phyloP scores from a whole-genome alignment of 106 monocot species.

The Platanthera guangdongensis region DNA sequence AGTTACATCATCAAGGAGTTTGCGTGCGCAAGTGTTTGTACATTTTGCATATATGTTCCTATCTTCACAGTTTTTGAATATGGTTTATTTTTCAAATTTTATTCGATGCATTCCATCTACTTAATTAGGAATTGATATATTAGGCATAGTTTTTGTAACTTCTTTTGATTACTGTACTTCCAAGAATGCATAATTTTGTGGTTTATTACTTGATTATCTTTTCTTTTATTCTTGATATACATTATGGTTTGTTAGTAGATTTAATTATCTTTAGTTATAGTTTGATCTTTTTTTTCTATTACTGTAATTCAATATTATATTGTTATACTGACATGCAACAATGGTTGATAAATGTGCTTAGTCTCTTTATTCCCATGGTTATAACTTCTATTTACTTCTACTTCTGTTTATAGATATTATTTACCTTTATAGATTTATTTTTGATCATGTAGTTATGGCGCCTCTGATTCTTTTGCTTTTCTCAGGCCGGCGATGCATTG shows the following conservation, averaged over 20 bases:
- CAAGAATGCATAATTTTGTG: not conserved
- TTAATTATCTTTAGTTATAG: not conserved
- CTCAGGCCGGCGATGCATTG: slow-evolving; percentile 85
- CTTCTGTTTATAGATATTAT: not conserved
- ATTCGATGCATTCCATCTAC: not conserved
- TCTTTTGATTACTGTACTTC: not conserved
- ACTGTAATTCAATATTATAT: not conserved
- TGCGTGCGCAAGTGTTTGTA: not conserved
- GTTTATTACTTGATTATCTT: not conserved
- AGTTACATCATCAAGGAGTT: not conserved
- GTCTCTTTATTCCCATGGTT: not conserved
- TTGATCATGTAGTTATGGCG: not conserved
- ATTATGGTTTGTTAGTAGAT: not conserved
- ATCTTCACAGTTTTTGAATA: not conserved
- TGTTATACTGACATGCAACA: not conserved
- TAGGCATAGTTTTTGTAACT: not conserved
- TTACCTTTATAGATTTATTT: not conserved
- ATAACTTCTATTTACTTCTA: not conserved
- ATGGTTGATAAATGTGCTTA: not conserved
- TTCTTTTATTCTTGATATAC: not conserved
- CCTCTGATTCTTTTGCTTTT: not conserved
- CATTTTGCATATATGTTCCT: not conserved
- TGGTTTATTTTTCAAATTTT: not conserved
- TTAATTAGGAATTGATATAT: not conserved
- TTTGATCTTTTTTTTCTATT: not conserved